phyloP scores from a whole-genome alignment of 2,329 filamentous ascomycete genomes.

The Botrytis hyacinthi region DNA sequence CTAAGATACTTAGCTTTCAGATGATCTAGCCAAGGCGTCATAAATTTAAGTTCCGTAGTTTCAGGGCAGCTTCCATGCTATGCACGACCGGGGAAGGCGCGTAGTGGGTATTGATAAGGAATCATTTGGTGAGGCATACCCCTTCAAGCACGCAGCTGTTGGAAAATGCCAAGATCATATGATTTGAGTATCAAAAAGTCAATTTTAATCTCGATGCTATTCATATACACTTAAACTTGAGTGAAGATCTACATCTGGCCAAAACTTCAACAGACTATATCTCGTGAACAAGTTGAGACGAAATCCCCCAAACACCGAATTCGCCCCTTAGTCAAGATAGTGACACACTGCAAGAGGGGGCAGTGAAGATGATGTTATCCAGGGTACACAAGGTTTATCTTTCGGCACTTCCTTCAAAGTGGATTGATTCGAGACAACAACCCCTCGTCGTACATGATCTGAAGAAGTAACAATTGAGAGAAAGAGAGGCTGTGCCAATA shows the following conservation, averaged over 20 bases:
- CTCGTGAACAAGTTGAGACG: not conserved
- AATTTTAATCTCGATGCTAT: not conserved
- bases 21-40: conserved; percentile 16
- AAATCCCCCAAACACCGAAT: not conserved
- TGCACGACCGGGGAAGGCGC: conserved; percentile 14
- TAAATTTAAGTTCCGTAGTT: conserved; percentile 8
- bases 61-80: conserved; percentile 15
- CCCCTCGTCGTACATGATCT: not conserved
- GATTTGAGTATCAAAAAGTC: not conserved
- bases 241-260: not conserved
- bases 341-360: not conserved
- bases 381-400: not conserved
- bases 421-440: conserved; percentile 3
- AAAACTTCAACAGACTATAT: not conserved
- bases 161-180: conserved; percentile 11
- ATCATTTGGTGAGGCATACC: conserved; percentile 1
- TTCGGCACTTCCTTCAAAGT: conserved; percentile 9
- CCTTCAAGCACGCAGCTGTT: conserved; percentile 1
- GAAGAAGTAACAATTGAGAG: not conserved
- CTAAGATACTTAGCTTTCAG: not conserved
- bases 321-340: not conserved
- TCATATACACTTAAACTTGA: not conserved
- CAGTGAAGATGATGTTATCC: conserved; percentile 10
- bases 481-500: conserved; percentile 11
- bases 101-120: conserved; percentile 17